Evolutionary conservation across 2,329 filamentous ascomycete genomes (phyloP).

Genomic region (Coniochaeta sp.): DNA sequence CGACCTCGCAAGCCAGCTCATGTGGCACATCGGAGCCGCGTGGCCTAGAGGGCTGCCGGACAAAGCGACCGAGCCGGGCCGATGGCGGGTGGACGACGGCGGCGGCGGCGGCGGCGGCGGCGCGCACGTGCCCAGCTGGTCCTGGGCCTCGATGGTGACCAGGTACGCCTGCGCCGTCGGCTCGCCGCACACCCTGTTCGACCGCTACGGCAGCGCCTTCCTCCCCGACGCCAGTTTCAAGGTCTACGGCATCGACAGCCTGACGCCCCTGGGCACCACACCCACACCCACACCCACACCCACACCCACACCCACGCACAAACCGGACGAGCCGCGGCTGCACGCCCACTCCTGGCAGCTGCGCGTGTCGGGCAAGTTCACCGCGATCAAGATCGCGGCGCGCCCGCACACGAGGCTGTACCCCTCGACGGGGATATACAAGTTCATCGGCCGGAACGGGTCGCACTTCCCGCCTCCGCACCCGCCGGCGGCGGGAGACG

Average conservation of each 20-base stretch:
- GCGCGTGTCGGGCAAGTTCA: neutral
- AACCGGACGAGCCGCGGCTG: neutral
- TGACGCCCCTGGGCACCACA: neutral
- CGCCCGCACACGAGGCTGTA: neutral
- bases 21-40: neutral
- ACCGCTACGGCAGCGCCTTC: neutral
- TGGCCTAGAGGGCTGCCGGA: neutral
- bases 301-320: too few relatives aligned
- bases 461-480: neutral
- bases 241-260: neutral
- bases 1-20: neutral
- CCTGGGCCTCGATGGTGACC: neutral
- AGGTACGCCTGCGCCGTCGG: neutral
- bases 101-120: too few relatives aligned
- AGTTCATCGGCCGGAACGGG: neutral
- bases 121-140: neutral
- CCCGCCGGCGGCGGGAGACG: too few relatives aligned
- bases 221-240: neutral
- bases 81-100: neutral
- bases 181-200: neutral
- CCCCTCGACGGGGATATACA: neutral
- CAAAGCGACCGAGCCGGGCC: neutral
- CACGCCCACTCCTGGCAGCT: neutral
- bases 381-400: neutral
- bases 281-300: too few relatives aligned